Conservation (phyloP, 139 green algal genomes). For the Chlorella sorokiniana region DNA sequence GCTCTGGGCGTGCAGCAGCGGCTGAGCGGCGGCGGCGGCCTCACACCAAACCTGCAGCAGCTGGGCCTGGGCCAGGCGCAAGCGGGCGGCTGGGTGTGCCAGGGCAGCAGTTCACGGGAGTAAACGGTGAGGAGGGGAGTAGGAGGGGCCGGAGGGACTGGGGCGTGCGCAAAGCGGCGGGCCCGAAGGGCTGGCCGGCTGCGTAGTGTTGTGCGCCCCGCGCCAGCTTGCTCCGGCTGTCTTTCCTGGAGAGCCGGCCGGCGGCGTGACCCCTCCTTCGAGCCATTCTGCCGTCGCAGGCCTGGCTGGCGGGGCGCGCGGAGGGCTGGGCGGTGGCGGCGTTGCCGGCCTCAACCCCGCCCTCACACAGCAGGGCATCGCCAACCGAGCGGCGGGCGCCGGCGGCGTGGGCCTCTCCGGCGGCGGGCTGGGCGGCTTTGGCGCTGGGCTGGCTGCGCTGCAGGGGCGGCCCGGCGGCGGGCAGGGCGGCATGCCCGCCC, state of each 20-base stretch:
- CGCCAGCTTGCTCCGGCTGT: not conserved
- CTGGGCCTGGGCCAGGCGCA: slow-evolving; percentile 16
- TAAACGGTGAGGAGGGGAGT: slow-evolving; percentile 3
- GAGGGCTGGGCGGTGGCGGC: slow-evolving; percentile 1
- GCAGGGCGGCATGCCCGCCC: slow-evolving; percentile 10
- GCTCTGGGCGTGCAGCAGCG: slow-evolving; percentile 37
- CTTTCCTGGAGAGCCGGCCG: no score
- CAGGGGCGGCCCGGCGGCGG: slow-evolving; percentile 1
- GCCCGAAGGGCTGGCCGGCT: no score
- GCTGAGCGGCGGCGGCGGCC: not conserved
- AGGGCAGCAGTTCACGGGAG: slow-evolving; percentile 15
- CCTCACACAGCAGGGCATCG: slow-evolving; percentile 37
- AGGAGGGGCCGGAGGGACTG: no score
- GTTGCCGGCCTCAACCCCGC: slow-evolving; percentile 20
- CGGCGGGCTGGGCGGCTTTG: slow-evolving; percentile 3
- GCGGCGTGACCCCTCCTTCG: no score
- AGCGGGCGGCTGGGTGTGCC: slow-evolving; percentile 7
- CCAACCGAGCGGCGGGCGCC: slow-evolving; percentile 6
- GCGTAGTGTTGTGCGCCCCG: no score
- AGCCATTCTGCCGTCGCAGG: not conserved
- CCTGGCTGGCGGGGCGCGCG: not conserved
- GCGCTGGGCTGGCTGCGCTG: slow-evolving; percentile 26
- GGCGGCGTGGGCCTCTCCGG: slow-evolving; percentile 8
- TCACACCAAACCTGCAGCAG: slow-evolving; percentile 29
- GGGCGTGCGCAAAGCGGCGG: no score